Percentiles rank a stretch among this genome's conserved stretches.
phyloP scores from a whole-genome alignment of 2,329 filamentous ascomycete species.

The Ophiostoma piceae region DNA sequence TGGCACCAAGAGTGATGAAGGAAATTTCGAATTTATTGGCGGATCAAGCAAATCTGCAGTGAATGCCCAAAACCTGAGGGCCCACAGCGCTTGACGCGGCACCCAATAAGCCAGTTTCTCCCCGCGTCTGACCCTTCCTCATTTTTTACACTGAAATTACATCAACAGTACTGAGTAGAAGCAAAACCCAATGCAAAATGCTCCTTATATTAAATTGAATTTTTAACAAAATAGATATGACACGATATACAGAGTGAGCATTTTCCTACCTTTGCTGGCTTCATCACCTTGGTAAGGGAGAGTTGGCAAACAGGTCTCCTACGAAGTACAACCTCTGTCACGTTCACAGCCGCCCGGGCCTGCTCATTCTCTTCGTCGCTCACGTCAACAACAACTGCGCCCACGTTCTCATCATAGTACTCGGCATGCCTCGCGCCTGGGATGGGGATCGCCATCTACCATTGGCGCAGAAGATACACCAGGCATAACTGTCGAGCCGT shows the following conservation, averaged over 20 bases:
- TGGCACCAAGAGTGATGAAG: neutral
- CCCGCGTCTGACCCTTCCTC: neutral
- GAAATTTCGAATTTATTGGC: neutral
- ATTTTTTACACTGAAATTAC: no score
- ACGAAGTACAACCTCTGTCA: constrained; percentile 3
- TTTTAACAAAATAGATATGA: no score
- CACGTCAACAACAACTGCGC: constrained; percentile 29
- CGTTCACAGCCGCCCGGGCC: constrained; percentile 23
- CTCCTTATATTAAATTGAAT: no score
- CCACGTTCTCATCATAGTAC: constrained; percentile 34
- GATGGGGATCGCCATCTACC: constrained; percentile 40
- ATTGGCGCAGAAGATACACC: constrained; percentile 50
- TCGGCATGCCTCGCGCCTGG: constrained; percentile 34
- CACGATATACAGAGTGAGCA: no score
- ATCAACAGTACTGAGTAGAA: no score
- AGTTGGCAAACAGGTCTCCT: constrained; percentile 18
- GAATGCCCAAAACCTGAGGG: neutral
- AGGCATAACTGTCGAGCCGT: constrained; percentile 50
- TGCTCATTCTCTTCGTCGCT: constrained; percentile 20
- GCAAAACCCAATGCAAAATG: no score
- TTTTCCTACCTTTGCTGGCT: no score
- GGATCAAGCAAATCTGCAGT: neutral
- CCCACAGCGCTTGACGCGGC: constrained; percentile 10
- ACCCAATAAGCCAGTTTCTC: neutral
- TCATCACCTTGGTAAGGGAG: constrained; percentile 13